Conservation (phyloP, 1,139 yeast species). For the Trichomonascaceae sp. region DNA sequence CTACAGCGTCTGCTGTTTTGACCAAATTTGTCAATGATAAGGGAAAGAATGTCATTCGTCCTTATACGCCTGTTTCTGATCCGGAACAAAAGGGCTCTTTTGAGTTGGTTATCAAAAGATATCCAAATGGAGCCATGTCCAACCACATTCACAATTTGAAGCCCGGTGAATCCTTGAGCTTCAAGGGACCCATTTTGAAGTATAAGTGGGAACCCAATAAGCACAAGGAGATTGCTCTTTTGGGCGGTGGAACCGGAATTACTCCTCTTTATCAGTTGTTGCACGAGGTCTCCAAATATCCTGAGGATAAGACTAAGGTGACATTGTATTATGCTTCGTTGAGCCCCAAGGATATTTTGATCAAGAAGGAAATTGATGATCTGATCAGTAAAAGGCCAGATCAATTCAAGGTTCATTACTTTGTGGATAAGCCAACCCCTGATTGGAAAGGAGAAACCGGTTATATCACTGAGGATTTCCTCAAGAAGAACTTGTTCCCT, state of each 20-base stretch:
- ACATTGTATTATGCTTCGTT: slow-evolving; percentile 66
- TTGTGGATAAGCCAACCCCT: slow-evolving; percentile 60
- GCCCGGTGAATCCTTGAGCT: slow-evolving; percentile 73
- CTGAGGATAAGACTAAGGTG: slow-evolving; percentile 65
- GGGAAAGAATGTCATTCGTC: slow-evolving; percentile 88
- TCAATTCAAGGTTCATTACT: slow-evolving; percentile 70
- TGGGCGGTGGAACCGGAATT: slow-evolving; percentile 96
- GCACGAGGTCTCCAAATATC: slow-evolving; percentile 66
- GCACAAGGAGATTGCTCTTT: slow-evolving; percentile 69
- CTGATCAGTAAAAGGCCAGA: slow-evolving; percentile 62
- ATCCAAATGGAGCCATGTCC: slow-evolving; percentile 80
- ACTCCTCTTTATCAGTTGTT: slow-evolving; percentile 92
- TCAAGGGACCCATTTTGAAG: slow-evolving; percentile 92
- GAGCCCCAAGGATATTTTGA: slow-evolving; percentile 57
- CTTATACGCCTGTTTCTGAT: slow-evolving; percentile 89
- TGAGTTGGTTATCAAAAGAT: slow-evolving; percentile 77
- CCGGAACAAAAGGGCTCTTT: slow-evolving; percentile 63
- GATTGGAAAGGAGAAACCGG: slow-evolving; percentile 56
- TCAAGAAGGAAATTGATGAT: slow-evolving; percentile 37
- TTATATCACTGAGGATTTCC: slow-evolving; percentile 64
- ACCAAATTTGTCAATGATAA: slow-evolving; percentile 71
- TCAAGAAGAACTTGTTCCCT: slow-evolving; percentile 48
- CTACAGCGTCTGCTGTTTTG: slow-evolving; percentile 72
- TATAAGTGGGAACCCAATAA: slow-evolving; percentile 89
- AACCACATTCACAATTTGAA: slow-evolving; percentile 65